Evolutionary conservation across 345 rosid genomes (phyloP), one percentile per base, ranked within the genome.

Genomic region (Murraya paniculata): DNA sequence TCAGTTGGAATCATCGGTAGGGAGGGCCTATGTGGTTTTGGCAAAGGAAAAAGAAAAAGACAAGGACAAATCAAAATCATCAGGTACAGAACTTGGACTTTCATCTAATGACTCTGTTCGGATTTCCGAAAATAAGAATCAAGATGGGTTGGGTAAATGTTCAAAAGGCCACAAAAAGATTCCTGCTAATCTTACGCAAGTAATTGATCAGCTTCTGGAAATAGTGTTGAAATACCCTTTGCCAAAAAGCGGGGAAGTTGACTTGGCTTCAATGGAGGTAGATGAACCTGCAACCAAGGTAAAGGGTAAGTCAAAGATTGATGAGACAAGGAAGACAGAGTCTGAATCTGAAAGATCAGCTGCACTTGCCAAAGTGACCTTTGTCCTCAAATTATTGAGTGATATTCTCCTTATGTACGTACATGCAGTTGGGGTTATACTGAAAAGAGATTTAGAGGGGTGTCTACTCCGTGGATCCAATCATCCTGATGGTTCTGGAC

Each of bases 171-270:
- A 92, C 81, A 92, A 92, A 81, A 88, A 77, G 86, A 85, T 91
- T 81, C 98, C 99, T 41, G 89, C 93, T 55, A 92, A 90, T 87
- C 89, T 95, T 68, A 80, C 90, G 50, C 97, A 90, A 86, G 98
- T 93, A 66, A 90, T 95, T 79, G 98, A 95, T 86, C 99, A 92
- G 87, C 98, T 95, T 83, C 94, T 95, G 84, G 98, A 95, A 79
- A 89, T 92, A 80, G 86, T 95, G 30, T 67, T 93, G 89, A 93
- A 89, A 79, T 91, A 83, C 79, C 93, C 93, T 77, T 73, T 84
- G 67, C 87, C 71, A 4, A 84, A 84, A 85, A 77, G 88, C 77
- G 91, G 81, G 84, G 97, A 90, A 74, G 92, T 82, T 79, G 89
- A 87, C 71, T 82, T 80, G 33, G 79, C 78, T 27, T 86, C 82